phyloP scores from a whole-genome alignment of 352 stramenopile genomes.

The Pythium rhizo-oryzae region DNA sequence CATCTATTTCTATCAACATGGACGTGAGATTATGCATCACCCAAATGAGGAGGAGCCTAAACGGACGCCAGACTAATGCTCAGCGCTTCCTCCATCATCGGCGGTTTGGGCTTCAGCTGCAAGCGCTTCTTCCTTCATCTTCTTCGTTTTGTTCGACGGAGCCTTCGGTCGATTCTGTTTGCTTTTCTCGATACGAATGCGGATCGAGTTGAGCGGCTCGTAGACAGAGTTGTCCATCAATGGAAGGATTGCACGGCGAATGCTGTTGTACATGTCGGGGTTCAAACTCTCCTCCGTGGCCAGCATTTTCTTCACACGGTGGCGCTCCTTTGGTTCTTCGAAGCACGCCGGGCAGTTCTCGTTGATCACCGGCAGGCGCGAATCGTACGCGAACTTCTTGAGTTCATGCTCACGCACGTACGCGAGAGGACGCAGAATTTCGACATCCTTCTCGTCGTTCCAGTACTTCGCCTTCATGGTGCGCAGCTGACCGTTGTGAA shows the following conservation, averaged over 20 bases:
- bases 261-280: slow-evolving; percentile 58
- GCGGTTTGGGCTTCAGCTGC: background rate
- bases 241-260: slow-evolving; percentile 48
- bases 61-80: background rate
- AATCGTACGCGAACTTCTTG: slow-evolving; percentile 58
- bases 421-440: slow-evolving; percentile 93
- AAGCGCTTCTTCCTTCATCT: background rate
- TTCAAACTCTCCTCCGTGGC: slow-evolving; percentile 89
- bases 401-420: slow-evolving; percentile 93
- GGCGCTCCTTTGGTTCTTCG: slow-evolving; percentile 94
- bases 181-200: slow-evolving; percentile 33
- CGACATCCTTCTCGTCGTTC: slow-evolving; percentile 92
- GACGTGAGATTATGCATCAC: background rate
- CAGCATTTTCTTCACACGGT: slow-evolving; percentile 94
- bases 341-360: slow-evolving; percentile 98
- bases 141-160: slow-evolving; percentile 22
- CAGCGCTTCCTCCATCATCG: background rate
- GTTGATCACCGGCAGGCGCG: slow-evolving; percentile 95
- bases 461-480: slow-evolving; percentile 97
- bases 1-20: background rate
- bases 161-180: slow-evolving; percentile 30
- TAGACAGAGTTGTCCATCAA: slow-evolving; percentile 71
- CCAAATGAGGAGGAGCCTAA: background rate
- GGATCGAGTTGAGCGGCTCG: slow-evolving; percentile 40
- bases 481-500: slow-evolving; percentile 55